A percentile compares a stretch with the other conserved stretches of the same genome.
phyloP scores from a whole-genome alignment of 257 asterid species.

The Nicotiana tomentosiformis region DNA sequence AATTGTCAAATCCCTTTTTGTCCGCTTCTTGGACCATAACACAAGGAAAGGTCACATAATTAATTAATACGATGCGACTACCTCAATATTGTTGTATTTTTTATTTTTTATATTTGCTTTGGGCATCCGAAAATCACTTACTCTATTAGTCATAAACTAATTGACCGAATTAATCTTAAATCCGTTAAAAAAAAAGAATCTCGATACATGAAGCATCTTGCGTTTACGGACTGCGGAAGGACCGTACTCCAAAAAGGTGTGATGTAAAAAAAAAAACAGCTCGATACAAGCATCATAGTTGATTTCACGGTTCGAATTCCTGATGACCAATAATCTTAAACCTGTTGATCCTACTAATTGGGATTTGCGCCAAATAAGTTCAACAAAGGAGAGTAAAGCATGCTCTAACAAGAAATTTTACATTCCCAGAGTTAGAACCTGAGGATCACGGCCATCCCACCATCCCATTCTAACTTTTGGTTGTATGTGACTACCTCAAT shows the following conservation, averaged over 20 bases:
- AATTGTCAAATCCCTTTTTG: constrained; percentile 1
- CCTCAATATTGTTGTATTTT: neutral
- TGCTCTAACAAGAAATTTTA: neutral
- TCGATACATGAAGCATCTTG: too few species aligned
- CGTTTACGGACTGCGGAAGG: too few species aligned
- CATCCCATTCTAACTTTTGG: too few species aligned
- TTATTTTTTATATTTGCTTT: neutral
- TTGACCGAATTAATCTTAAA: neutral
- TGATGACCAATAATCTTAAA: neutral
- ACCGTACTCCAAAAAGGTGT: too few species aligned
- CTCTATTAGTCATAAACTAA: too few species aligned
- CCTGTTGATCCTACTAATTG: neutral
- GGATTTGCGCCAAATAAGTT: neutral
- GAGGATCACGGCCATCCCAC: too few species aligned
- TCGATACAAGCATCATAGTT: too few species aligned
- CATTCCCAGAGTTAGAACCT: neutral
- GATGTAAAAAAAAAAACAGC: too few species aligned
- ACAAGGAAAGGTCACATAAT: neutral
- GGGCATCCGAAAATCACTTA: neutral
- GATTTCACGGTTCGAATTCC: too few species aligned
- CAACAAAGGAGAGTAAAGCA: neutral
- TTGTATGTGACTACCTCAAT: neutral
- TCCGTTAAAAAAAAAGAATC: too few species aligned
- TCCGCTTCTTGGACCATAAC: constrained; percentile 4
- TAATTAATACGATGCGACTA: neutral